Evolutionary conservation across 2,329 filamentous ascomycete genomes (phyloP), one percentile per base, ranked within the genome.

Genomic region (Colletotrichum acutatum): DNA sequence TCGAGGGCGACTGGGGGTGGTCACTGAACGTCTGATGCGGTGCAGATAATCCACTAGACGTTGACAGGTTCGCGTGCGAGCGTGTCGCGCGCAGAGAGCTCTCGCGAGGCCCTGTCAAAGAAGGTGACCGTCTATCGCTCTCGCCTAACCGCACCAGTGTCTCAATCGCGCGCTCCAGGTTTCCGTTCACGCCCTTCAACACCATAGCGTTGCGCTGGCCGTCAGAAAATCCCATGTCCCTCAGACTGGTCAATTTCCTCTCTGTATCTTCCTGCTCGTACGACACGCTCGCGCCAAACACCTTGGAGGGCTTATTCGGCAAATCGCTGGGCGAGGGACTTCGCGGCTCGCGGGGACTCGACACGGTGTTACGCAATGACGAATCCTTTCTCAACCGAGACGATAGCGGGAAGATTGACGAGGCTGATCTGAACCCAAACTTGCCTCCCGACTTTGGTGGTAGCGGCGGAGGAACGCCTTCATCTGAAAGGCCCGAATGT

Each of bases 221-320:
- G 79, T 99, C 95, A 4, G 85, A 86, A 78, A 99, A 99, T 0
- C 97, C 97, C 95, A 98, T 97, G 69, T 98, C 95, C 68, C 91
- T 90, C 70, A 99, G 84, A 65, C 90, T 91, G 3, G 87, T 86
- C 80, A 98, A 83, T 81, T 98, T 98, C 62, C 89, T 87, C 56
- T 97, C 94, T 67, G 92, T 88, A 71, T 91, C 91, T 76, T 93
- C 87, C 59, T 80, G 76, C 64, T 87, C 86, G 58, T 85, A 83
- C 52, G 87, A 89, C 30, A 97, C 86, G 59, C 90, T 91, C 12
- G 91, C 90, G 4, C 93, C 93, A 80, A 96, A 94, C 9, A 90
- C 83, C 74, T 88, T 88, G 9, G 93, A 93, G 6, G 90, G 86
- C 79, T 94, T 95, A 79, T 89, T 93, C 32, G 85, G 83, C 37